These are phyloP conservation scores for Selenicereus undatus DNA, from an alignment of 148 eudicot species.

Conservation along the genomic window DNA sequence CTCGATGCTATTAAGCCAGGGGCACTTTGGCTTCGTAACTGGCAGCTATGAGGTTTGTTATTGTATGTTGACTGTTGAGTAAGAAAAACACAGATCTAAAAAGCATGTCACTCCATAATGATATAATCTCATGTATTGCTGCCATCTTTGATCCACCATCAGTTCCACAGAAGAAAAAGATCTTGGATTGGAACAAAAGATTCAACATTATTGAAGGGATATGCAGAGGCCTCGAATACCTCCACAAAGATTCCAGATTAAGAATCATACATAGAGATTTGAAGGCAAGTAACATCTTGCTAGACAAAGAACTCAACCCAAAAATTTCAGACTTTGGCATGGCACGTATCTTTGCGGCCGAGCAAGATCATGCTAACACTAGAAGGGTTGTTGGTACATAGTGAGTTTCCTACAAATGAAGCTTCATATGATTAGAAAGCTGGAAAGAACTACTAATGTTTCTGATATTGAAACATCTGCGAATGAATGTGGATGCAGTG, in stretches of 20 bases:
- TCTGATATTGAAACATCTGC: background rate
- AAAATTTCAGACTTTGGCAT: conserved; percentile 67
- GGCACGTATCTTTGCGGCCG: conserved; percentile 47
- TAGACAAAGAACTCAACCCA: conserved; percentile 45
- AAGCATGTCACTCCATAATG: too few relatives aligned
- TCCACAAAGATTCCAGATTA: conserved; percentile 55
- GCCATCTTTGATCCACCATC: conserved; percentile 3
- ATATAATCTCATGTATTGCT: background rate
- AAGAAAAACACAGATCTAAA: too few relatives aligned
- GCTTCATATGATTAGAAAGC: background rate
- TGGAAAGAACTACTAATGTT: background rate
- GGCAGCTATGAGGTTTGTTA: too few relatives aligned
- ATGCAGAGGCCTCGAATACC: conserved; percentile 53
- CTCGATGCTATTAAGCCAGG: too few relatives aligned
- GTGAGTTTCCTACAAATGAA: conserved; percentile 35
- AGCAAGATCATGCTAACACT: conserved; percentile 45
- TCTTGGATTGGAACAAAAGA: conserved; percentile 50
- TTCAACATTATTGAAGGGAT: conserved; percentile 49
- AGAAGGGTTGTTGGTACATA: conserved; percentile 52
- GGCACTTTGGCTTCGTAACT: too few relatives aligned
- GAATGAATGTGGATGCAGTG: conserved; percentile 15
- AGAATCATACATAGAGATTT: conserved; percentile 57
- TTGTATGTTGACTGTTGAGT: too few relatives aligned
- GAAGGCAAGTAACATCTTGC: conserved; percentile 50
- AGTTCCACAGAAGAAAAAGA: conserved; percentile 20